Evolutionary conservation across 495 filamentous ascomycete genomes (phyloP).

Genomic region (Penicillium taxi): DNA sequence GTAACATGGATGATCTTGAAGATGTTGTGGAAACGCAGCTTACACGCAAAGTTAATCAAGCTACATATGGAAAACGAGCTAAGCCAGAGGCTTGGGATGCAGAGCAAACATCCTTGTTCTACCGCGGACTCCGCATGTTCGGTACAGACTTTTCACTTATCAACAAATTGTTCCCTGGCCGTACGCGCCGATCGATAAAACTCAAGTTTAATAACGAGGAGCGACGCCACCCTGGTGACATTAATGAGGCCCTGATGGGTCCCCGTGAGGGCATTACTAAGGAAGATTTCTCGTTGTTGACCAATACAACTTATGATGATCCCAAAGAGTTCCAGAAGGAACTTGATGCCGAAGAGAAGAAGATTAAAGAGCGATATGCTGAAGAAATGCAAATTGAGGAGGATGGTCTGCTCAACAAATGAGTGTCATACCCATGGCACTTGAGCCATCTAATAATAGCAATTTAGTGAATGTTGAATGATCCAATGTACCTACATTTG

Average conservation of each 20-base stretch:
- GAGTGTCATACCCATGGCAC: too few species aligned
- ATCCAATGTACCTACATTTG: too few species aligned
- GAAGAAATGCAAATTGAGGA: slow-evolving; percentile 49
- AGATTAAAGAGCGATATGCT: slow-evolving; percentile 57
- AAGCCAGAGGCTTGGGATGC: slow-evolving; percentile 70
- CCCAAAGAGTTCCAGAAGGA: slow-evolving; percentile 50
- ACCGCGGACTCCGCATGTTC: slow-evolving; percentile 73
- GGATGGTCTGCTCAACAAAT: too few species aligned
- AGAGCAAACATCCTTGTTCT: slow-evolving; percentile 74
- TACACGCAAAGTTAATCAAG: slow-evolving; percentile 65
- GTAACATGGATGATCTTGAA: slow-evolving; percentile 49
- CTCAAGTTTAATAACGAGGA: slow-evolving; percentile 92
- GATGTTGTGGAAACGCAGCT: slow-evolving; percentile 72
- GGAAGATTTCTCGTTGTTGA: slow-evolving; percentile 55
- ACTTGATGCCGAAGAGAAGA: slow-evolving; percentile 63
- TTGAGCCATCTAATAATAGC: too few species aligned
- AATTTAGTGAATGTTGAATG: too few species aligned
- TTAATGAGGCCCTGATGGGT: slow-evolving; percentile 60
- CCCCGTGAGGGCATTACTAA: slow-evolving; percentile 55
- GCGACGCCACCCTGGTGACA: slow-evolving; percentile 55
- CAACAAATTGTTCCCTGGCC: slow-evolving; percentile 67
- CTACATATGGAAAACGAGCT: slow-evolving; percentile 62
- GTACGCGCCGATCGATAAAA: slow-evolving; percentile 73
- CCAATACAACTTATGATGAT: slow-evolving; percentile 47
- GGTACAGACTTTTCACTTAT: slow-evolving; percentile 93